Conservation (phyloP, 176 grass and related monocot genomes). For the Ensete glaucum region DNA sequence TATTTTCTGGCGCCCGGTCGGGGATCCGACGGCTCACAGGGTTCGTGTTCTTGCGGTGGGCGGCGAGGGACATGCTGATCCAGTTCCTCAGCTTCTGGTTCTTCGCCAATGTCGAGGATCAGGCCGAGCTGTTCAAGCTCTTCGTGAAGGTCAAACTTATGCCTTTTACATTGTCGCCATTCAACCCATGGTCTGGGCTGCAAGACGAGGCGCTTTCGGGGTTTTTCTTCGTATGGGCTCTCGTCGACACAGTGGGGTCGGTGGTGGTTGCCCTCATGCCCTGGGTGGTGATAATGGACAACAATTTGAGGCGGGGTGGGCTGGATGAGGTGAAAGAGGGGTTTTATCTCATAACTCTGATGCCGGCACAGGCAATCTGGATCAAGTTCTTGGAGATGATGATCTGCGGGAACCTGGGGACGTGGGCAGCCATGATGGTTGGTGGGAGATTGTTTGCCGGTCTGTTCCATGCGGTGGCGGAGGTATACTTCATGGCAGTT, state of each 20-base stretch:
- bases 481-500: constrained; percentile 96
- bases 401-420: constrained; percentile 68
- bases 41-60: constrained; percentile 73
- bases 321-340: constrained; percentile 80
- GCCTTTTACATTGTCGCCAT: constrained; percentile 57
- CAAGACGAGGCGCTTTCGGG: constrained; percentile 45
- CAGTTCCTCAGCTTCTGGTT: constrained; percentile 86
- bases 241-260: constrained; percentile 63
- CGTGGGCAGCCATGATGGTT: constrained; percentile 43
- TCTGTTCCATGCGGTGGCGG: constrained; percentile 49
- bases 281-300: constrained; percentile 86
- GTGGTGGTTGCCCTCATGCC: constrained; percentile 81
- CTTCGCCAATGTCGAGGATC: constrained; percentile 75
- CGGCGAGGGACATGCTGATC: constrained; percentile 56
- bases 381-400: constrained; percentile 84
- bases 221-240: constrained; percentile 76
- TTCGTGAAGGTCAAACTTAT: constrained; percentile 77
- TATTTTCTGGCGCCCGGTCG: constrained; percentile 35
- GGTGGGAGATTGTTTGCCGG: constrained; percentile 67
- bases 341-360: constrained; percentile 61
- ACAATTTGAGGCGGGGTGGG: constrained; percentile 48
- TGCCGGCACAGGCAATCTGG: constrained; percentile 67
- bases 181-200: constrained; percentile 45
- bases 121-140: constrained; percentile 75
- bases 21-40: constrained; percentile 46